Evolutionary conservation across 306 rosid species (phyloP).

Genomic region (Gastrolobium villosum): DNA sequence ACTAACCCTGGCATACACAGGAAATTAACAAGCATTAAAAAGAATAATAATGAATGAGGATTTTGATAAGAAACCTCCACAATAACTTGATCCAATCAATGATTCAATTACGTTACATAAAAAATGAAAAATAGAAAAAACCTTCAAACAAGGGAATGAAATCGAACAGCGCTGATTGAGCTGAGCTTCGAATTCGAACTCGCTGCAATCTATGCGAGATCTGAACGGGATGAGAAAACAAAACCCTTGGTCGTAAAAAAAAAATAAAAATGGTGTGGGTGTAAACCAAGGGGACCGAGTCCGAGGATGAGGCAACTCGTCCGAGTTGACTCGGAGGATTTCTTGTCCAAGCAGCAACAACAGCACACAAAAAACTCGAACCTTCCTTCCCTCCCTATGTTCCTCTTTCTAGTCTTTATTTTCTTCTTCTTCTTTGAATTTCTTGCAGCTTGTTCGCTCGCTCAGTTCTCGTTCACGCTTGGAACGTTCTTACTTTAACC

Average conservation of each 20-base stretch:
- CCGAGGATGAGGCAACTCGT: conserved; percentile 50
- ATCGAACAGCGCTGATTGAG: conserved; percentile 27
- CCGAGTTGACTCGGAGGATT: conserved; percentile 58
- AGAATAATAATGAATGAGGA: conserved; percentile 24
- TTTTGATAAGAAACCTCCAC: background rate
- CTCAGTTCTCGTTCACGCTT: background rate
- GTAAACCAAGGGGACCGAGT: conserved; percentile 29
- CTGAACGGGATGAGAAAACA: conserved; percentile 44
- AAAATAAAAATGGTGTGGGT: background rate
- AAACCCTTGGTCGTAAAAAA: background rate
- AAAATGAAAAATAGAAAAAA: conserved; percentile 18
- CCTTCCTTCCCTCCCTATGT: conserved; percentile 15
- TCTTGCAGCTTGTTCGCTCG: conserved; percentile 31
- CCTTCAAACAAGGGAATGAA: conserved; percentile 15
- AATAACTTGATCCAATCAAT: background rate
- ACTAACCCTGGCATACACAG: background rate
- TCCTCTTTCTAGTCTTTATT: background rate
- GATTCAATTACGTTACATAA: background rate
- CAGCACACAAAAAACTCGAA: conserved; percentile 37
- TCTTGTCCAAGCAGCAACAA: conserved; percentile 41
- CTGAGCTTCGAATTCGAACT: conserved; percentile 52
- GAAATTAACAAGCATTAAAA: background rate
- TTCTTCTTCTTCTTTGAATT: conserved; percentile 13
- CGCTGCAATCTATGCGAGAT: conserved; percentile 63
- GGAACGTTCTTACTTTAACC: conserved; percentile 64